Percentiles rank a stretch among this genome's conserved stretches.
Evolutionary conservation across 2,329 filamentous ascomycete species (phyloP).

Genomic region (Phyllachora maydis): DNA sequence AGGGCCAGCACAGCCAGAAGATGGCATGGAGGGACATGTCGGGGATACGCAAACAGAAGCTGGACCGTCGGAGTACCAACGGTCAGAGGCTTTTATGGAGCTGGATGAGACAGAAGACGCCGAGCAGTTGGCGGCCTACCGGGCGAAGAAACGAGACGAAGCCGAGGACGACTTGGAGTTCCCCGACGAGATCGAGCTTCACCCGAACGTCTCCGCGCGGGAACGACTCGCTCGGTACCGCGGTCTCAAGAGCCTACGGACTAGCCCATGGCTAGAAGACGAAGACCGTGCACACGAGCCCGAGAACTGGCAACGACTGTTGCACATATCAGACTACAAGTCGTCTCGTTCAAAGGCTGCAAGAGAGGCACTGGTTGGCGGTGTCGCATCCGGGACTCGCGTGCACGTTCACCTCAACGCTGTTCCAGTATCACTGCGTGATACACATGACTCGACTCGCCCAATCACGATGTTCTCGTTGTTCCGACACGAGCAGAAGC

Average conservation of each 20-base stretch:
- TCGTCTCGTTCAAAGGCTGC: constrained; percentile 56
- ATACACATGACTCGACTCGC: constrained; percentile 25
- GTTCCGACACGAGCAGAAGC: constrained; percentile 87
- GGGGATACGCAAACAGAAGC: constrained; percentile 52
- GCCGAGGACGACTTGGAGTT: constrained; percentile 85
- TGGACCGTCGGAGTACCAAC: constrained; percentile 73
- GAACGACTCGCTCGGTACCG: constrained; percentile 76
- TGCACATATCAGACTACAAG: constrained; percentile 80
- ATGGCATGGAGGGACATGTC: constrained; percentile 55
- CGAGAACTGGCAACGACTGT: constrained; percentile 68
- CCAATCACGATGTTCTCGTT: constrained; percentile 70
- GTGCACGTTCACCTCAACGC: constrained; percentile 57
- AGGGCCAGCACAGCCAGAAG: constrained; percentile 47
- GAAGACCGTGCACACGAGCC: constrained; percentile 79
- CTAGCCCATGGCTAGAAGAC: constrained; percentile 72
- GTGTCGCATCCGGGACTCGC: constrained; percentile 63
- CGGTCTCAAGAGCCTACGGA: constrained; percentile 77
- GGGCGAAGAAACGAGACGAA: constrained; percentile 57
- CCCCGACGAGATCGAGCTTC: constrained; percentile 90
- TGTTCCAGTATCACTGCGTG: constrained; percentile 19
- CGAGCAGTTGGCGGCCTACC: constrained; percentile 62
- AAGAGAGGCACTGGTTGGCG: constrained; percentile 73
- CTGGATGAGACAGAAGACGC: constrained; percentile 67
- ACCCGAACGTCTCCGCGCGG: constrained; percentile 65
- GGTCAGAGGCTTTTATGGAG: constrained; percentile 78